These are phyloP conservation scores for Phytomonas sp. DNA, from an alignment of 208 protist species.

Conservation along the genomic window DNA sequence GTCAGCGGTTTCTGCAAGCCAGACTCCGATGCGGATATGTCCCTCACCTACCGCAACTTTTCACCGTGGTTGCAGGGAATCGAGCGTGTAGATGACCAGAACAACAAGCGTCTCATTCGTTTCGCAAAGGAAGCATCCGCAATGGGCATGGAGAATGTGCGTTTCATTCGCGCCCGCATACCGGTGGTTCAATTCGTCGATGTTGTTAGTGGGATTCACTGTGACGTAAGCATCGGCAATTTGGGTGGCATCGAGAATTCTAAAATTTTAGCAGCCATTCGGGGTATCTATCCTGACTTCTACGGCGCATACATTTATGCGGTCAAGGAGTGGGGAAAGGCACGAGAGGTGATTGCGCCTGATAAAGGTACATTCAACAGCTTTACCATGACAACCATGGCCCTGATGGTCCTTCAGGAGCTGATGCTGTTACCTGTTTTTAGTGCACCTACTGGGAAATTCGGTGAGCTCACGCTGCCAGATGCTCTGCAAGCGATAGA, in stretches of 20 bases:
- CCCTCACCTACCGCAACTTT: conserved; percentile 82
- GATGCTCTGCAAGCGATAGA: conserved; percentile 41
- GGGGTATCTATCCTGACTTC: conserved; percentile 70
- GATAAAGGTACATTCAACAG: conserved; percentile 83
- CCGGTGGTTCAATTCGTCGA: conserved; percentile 84
- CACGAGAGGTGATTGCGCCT: conserved; percentile 70
- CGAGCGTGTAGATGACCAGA: conserved; percentile 43
- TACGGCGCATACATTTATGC: conserved; percentile 80
- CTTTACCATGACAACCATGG: conserved; percentile 87
- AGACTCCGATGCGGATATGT: conserved; percentile 74
- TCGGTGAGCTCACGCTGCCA: conserved; percentile 63
- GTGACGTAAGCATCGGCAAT: conserved; percentile 87
- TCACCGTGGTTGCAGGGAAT: conserved; percentile 77
- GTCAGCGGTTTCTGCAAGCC: conserved; percentile 78
- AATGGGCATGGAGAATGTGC: conserved; percentile 76
- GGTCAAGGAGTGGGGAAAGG: conserved; percentile 85
- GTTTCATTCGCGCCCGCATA: conserved; percentile 70
- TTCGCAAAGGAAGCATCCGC: conserved; percentile 63
- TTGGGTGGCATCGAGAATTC: conserved; percentile 83
- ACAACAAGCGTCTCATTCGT: conserved; percentile 58
- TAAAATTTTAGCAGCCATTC: conserved; percentile 62
- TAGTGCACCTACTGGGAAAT: conserved; percentile 37
- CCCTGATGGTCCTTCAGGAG: conserved; percentile 88
- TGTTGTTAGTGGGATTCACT: conserved; percentile 57
- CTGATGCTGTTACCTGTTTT: conserved; percentile 79